phyloP scores from a whole-genome alignment of 805 yeast species.

The Kuraishia cidri region DNA sequence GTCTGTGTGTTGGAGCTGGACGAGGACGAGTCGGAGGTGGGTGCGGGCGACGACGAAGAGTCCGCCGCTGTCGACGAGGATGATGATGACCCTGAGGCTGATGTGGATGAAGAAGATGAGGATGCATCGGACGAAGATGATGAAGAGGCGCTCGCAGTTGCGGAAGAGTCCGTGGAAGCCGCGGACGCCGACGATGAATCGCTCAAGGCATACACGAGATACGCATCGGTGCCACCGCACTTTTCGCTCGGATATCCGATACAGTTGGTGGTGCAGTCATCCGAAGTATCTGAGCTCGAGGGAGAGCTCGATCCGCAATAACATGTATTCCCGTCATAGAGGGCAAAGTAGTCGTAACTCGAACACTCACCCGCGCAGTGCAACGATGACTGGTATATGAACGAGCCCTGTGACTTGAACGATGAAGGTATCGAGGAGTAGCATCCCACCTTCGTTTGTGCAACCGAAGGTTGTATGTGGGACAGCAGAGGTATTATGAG shows the following conservation, averaged over 20 bases:
- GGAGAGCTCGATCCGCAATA: conserved; percentile 53
- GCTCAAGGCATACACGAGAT: conserved; percentile 10
- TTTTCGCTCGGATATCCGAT: conserved; percentile 50
- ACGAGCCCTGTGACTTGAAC: conserved; percentile 34
- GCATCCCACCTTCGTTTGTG: conserved; percentile 21
- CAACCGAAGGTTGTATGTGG: too few species aligned
- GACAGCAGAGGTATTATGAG: too few species aligned
- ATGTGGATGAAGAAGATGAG: conserved; percentile 5
- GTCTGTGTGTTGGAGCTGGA: conserved; percentile 6
- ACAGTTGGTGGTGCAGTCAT: conserved; percentile 38
- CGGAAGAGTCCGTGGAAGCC: conserved; percentile 11
- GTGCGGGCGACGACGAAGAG: conserved; percentile 7
- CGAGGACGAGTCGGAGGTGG: conserved; percentile 11
- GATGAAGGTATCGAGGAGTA: conserved; percentile 23
- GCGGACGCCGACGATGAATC: conserved; percentile 20
- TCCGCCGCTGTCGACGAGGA: conserved; percentile 14
- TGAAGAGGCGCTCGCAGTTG: conserved; percentile 8
- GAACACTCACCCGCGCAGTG: conserved; percentile 46
- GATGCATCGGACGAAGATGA: conserved; percentile 6
- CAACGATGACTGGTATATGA: conserved; percentile 49
- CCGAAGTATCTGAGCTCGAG: conserved; percentile 13
- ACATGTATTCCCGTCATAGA: conserved; percentile 46
- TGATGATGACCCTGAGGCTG: conserved; percentile 9
- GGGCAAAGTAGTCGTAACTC: conserved; percentile 36
- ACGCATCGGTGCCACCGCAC: conserved; percentile 49